These are phyloP conservation scores for Blastocystis sp. DNA, from an alignment of 352 stramenopile species.

Conservation along the genomic window DNA sequence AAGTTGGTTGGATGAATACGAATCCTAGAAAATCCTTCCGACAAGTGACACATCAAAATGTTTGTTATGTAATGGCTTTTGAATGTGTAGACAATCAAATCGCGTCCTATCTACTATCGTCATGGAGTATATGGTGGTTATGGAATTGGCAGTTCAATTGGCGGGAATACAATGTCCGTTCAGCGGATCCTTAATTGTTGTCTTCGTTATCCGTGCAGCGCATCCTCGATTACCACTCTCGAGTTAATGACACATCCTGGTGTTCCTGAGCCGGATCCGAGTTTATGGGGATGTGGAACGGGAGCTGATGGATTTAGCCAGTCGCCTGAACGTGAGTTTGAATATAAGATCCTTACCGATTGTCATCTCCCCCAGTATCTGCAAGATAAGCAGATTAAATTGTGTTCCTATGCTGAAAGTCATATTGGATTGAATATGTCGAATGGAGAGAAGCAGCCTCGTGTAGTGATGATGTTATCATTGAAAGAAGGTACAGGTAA, in stretches of 20 bases:
- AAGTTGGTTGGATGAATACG: slow-evolving; percentile 60
- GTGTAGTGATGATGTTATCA: slow-evolving; percentile 46
- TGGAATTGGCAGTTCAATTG: slow-evolving; percentile 50
- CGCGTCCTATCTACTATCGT: slow-evolving; percentile 42
- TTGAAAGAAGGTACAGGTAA: slow-evolving; percentile 61
- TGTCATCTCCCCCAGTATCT: slow-evolving; percentile 14
- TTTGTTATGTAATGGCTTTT: neutral
- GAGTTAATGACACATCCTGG: slow-evolving; percentile 60
- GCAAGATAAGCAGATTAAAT: slow-evolving; percentile 12
- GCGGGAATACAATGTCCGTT: slow-evolving; percentile 14
- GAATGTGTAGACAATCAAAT: slow-evolving; percentile 2
- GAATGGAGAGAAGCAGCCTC: neutral
- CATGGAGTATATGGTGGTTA: slow-evolving; percentile 18
- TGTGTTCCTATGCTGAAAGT: slow-evolving; percentile 6
- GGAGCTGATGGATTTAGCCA: slow-evolving; percentile 51
- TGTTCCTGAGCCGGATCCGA: neutral
- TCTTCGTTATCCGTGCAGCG: slow-evolving; percentile 17
- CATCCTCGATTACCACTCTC: neutral
- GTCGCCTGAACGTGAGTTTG: slow-evolving; percentile 28
- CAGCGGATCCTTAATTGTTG: slow-evolving; percentile 58
- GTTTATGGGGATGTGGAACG: slow-evolving; percentile 28
- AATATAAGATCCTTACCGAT: slow-evolving; percentile 33
- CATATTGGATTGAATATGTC: neutral
- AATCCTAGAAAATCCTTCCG: slow-evolving; percentile 42
- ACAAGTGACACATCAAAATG: slow-evolving; percentile 13